Base-by-base conservation (phyloP, 2,329 filamentous ascomycete species). In the Nothomitra cinnamomea region DNA sequence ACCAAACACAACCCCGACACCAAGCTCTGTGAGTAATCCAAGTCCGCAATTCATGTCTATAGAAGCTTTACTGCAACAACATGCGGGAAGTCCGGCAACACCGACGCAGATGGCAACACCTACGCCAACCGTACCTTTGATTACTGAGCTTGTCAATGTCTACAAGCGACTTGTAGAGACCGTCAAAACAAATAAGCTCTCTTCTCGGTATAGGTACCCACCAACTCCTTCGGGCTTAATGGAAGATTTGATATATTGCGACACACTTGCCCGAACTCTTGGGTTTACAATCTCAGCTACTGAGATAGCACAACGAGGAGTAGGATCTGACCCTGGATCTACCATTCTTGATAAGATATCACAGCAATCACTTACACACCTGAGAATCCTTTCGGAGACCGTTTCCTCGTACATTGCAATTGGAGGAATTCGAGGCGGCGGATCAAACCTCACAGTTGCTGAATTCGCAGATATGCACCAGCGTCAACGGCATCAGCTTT, bases 281-380 rank as follows among this genome's bases (percentile, higher is more conserved):
- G 90, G 87, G 1, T 87, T 82, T 64, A 90, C 89, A 0, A 88
- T 98, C 55, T 83, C 88, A 7, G 82, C 88, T 0, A 81, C 86
- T 2, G 92, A 98, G 68, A 95, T 96, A 58, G 83, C 89, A 58
- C 88, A 95, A 65, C 83, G 92, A 60, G 92, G 92, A 5, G 73
- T 87, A 2, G 84, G 87, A 60, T 80, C 81, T 21, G 78, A 84
- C 58, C 76, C 78, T 48, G 83, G 85, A 53, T 75, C 80, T 65
- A 90, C 84, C 3, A 70, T 96, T 47, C 68, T 96, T 19, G 84
- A 90, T 59, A 88, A 83, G 61, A 83, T 96, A 52, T 83, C 92
- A 0, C 84, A 90, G 54, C 82, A 94, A 64, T 77, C 79, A 1
- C 71, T 98, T 56, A 92, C 86, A 1, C 88, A 96, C 64, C 73